These are phyloP conservation scores for Phytophthora fragariae DNA, from an alignment of 352 stramenopile species.

Conservation along the genomic window DNA sequence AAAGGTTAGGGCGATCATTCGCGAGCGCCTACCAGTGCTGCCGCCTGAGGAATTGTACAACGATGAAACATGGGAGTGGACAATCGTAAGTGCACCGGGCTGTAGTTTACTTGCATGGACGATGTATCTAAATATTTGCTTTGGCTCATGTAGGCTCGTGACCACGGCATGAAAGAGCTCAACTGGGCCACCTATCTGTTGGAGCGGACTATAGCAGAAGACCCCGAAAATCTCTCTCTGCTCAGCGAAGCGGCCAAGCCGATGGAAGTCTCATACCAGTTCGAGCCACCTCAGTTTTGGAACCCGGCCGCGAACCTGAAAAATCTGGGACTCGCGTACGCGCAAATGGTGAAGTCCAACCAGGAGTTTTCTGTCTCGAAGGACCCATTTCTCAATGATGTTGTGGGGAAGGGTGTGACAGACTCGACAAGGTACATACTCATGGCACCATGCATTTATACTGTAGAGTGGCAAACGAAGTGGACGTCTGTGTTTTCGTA, in stretches of 20 bases:
- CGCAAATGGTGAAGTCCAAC: constrained; percentile 92
- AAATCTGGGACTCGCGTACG: constrained; percentile 94
- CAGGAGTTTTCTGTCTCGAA: constrained; percentile 44
- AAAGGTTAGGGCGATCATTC: constrained; percentile 46
- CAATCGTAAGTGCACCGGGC: constrained; percentile 61
- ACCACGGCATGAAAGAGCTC: constrained; percentile 80
- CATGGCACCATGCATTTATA: neutral
- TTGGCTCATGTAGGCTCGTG: constrained; percentile 52
- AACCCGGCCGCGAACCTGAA: constrained; percentile 80
- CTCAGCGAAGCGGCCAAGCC: constrained; percentile 81
- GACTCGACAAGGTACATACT: constrained; percentile 48
- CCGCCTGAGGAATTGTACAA: constrained; percentile 81
- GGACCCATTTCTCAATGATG: constrained; percentile 63
- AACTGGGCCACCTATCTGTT: constrained; percentile 90
- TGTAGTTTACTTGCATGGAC: neutral
- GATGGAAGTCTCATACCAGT: constrained; percentile 70
- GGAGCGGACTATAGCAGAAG: constrained; percentile 80
- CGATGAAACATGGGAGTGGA: constrained; percentile 94
- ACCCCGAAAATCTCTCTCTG: constrained; percentile 68
- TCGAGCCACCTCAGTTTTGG: constrained; percentile 75
- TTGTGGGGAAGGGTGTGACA: constrained; percentile 46
- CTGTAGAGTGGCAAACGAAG: neutral
- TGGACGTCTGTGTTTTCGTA: neutral
- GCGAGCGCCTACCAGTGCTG: constrained; percentile 48
- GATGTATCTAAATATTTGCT: neutral